Evolutionary conservation across 805 yeast genomes (phyloP).

Genomic region (Ogataea zsoltii): DNA sequence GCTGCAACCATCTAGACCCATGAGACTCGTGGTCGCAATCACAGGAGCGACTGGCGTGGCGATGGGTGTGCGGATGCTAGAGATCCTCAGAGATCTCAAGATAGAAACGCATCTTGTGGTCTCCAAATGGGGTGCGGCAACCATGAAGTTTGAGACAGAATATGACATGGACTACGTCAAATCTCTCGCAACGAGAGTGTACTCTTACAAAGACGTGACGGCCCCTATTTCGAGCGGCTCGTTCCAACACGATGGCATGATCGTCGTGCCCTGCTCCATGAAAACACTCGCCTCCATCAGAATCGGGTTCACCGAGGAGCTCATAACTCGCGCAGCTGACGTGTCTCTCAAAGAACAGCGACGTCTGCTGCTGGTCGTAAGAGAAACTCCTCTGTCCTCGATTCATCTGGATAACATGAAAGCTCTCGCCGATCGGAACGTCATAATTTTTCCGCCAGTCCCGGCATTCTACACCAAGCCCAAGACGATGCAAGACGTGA

Average conservation of each 20-base stretch:
- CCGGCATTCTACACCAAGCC: constrained; percentile 33
- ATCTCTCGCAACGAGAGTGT: constrained; percentile 20
- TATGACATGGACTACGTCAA: constrained; percentile 21
- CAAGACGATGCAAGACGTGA: constrained; percentile 25
- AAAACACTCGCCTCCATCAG: constrained; percentile 31
- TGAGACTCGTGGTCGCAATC: constrained; percentile 30
- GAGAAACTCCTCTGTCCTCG: constrained; percentile 33
- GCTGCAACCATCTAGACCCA: constrained; percentile 15
- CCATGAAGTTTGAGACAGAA: constrained; percentile 32
- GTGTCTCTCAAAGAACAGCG: constrained; percentile 31
- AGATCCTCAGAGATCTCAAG: constrained; percentile 17
- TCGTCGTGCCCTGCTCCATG: constrained; percentile 34
- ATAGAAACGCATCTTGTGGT: constrained; percentile 30
- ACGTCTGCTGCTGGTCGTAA: constrained; percentile 24
- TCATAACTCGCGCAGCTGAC: constrained; percentile 33
- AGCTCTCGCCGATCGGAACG: constrained; percentile 22
- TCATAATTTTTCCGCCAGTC: constrained; percentile 31
- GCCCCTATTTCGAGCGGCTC: constrained; percentile 33
- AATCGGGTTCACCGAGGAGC: constrained; percentile 31
- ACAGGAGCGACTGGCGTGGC: constrained; percentile 33
- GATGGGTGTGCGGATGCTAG: constrained; percentile 26
- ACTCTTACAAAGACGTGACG: constrained; percentile 28
- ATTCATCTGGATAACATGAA: constrained; percentile 33
- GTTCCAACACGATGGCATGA: constrained; percentile 34
- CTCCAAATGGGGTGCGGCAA: constrained; percentile 33